Evolutionary conservation across 2,329 filamentous ascomycete genomes (phyloP).

Genomic region (Didymosphaeria variabile): DNA sequence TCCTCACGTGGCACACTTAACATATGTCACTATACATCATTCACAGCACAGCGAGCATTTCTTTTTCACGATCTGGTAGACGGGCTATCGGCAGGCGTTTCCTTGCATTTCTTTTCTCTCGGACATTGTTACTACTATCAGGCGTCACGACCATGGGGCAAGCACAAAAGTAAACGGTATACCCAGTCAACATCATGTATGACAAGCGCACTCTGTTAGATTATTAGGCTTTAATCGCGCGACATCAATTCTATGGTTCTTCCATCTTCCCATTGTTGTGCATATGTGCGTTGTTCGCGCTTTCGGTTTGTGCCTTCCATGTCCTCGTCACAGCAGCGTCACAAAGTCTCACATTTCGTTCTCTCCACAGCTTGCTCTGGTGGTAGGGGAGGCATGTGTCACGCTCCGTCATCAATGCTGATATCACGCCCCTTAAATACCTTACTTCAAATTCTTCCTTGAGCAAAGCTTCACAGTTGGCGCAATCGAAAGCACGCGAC

Average conservation of each 20-base stretch:
- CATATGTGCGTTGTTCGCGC: not conserved
- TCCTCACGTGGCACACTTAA: not conserved
- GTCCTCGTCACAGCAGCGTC: not conserved
- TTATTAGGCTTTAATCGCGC: slow-evolving; percentile 5
- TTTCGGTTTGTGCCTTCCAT: slow-evolving; percentile 3
- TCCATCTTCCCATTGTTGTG: not conserved
- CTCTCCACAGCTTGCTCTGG: slow-evolving; percentile 1
- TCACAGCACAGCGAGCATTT: slow-evolving; percentile 6
- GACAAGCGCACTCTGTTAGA: slow-evolving; percentile 9
- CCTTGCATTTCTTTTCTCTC: not conserved
- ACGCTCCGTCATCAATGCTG: not conserved
- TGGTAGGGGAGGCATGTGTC: too few relatives aligned
- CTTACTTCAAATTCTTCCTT: not conserved
- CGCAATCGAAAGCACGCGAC: not conserved
- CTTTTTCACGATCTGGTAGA: not conserved
- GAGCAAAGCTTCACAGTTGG: slow-evolving; percentile 1
- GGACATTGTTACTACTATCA: slow-evolving; percentile 3
- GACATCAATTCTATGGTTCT: slow-evolving; percentile 5
- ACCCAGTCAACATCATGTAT: slow-evolving; percentile 17
- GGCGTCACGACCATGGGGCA: slow-evolving; percentile 4
- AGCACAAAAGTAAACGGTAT: slow-evolving; percentile 15
- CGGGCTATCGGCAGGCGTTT: not conserved
- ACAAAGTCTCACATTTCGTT: not conserved
- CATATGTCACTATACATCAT: not conserved
- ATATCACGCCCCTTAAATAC: not conserved